Percentiles rank a stretch among this genome's conserved stretches.
phyloP scores from a whole-genome alignment of 2,329 filamentous ascomycete genomes.

The Penicillium thymicola region DNA sequence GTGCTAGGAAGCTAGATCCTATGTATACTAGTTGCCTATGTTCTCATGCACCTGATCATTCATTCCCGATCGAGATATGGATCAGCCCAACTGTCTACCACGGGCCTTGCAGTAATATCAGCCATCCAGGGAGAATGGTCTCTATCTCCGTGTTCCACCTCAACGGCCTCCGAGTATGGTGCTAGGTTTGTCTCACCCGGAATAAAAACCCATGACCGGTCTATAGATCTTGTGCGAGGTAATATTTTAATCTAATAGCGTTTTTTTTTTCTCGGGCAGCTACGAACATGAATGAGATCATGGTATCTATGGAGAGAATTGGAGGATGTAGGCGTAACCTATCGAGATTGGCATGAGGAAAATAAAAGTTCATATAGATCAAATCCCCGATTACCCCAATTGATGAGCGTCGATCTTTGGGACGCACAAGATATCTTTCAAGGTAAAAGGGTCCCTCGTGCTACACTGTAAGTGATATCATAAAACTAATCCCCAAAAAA shows the following conservation, averaged over 20 bases:
- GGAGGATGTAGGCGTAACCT: no score
- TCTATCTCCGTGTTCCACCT: slow-evolving; percentile 16
- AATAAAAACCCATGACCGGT: neutral
- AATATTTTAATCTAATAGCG: neutral
- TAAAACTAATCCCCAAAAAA: neutral
- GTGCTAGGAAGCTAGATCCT: neutral
- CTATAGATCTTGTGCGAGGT: neutral
- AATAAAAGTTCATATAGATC: neutral
- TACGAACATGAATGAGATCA: neutral
- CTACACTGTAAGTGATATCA: neutral
- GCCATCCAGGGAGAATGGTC: neutral
- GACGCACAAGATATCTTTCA: neutral
- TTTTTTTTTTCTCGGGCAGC: neutral
- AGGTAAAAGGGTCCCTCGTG: neutral
- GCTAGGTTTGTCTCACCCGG: neutral
- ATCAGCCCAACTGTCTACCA: neutral
- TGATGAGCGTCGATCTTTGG: neutral
- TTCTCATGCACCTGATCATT: neutral
- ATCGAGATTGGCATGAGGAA: neutral
- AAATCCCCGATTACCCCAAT: neutral
- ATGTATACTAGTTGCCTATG: neutral
- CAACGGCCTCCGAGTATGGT: slow-evolving; percentile 16
- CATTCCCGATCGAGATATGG: neutral
- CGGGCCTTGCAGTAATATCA: neutral
- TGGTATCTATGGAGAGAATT: neutral